A percentile compares a stretch with the other conserved stretches of the same genome.
Evolutionary conservation across 2,329 filamentous ascomycete genomes (phyloP).

Genomic region (Cytospora leucostoma): DNA sequence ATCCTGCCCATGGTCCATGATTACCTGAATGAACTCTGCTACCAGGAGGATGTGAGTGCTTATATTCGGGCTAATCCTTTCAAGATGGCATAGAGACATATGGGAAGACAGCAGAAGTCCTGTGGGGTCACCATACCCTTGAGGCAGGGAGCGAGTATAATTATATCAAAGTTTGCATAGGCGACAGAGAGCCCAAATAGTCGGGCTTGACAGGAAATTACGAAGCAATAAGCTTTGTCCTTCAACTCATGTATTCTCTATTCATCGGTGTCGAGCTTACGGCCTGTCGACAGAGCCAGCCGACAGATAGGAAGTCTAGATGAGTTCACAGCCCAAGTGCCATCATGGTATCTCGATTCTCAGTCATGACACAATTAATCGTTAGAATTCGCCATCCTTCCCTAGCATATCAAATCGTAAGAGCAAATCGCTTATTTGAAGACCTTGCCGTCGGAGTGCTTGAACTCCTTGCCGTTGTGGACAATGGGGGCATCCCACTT

Average conservation of each 20-base stretch:
- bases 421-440: slow-evolving; percentile 76
- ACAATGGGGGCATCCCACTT: slow-evolving; percentile 83
- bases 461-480: slow-evolving; percentile 84
- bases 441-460: slow-evolving; percentile 91
- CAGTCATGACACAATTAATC: slow-evolving; percentile 25
- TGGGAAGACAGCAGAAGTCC: background rate
- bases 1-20: slow-evolving; percentile 62
- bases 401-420: slow-evolving; percentile 25
- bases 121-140: background rate
- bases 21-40: slow-evolving; percentile 58
- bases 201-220: too few relatives aligned
- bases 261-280: slow-evolving; percentile 17
- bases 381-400: slow-evolving; percentile 23
- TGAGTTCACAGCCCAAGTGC: slow-evolving; percentile 4
- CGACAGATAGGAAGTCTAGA: slow-evolving; percentile 20
- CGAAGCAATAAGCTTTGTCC: background rate
- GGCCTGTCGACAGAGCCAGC: slow-evolving; percentile 10
- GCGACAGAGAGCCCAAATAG: background rate
- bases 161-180: background rate
- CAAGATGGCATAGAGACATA: slow-evolving; percentile 35
- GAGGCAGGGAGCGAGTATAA: background rate
- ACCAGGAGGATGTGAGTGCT: slow-evolving; percentile 61
- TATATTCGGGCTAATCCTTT: slow-evolving; percentile 59
- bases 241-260: slow-evolving; percentile 23
- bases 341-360: slow-evolving; percentile 23